Base-by-base conservation (phyloP, 768 basidiomycete genomes). In the Psilocybe cyanescens region DNA sequence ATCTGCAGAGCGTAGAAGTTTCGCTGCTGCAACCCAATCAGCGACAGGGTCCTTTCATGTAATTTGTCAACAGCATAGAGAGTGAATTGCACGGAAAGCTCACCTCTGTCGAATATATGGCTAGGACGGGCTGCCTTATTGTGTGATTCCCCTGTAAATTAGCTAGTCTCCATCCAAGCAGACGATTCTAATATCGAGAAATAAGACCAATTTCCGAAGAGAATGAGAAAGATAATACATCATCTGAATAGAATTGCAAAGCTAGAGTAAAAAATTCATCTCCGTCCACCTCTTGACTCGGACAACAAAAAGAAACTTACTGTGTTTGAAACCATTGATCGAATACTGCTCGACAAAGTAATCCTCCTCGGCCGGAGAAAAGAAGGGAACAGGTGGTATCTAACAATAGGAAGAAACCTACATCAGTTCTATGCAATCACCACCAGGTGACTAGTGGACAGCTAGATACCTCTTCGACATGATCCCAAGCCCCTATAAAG, bases 291-390 rank as follows among this genome's bases (percentile, higher is more conserved):
- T 24, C 24, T 24, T 24, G 24, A 24, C 24, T 24, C 24, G 8
- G 45, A 2, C 2, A 33, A 48, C 24, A n/a, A n/a, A 62, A 17
- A 19, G 8, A 31, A 24, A 75, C 87, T 24, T 64, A 91, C 91
- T 88, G 58, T 85, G 69, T 54, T 77, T 74, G 66, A 91, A 91
- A 0, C 86, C 85, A 64, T 85, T 86, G 8, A 75, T 74, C 44
- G 68, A 67, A 64, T 84, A 91, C 63, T 87, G 84, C 54, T 89
- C 80, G 0, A 90, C 81, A 60, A 90, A 84, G 67, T 91, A 91
- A 65, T 88, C 83, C 66, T 92, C 90, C 70, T 92, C 87, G 8
- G 82, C 81, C 0, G 67, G 46, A 0, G 81, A 79, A 47, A 91
- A 81, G 72, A 86, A 91, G 0, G 85, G 82, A 51, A 89, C 79